These are phyloP conservation scores for Blastobotrys persicus DNA, from an alignment of 1,139 yeast species.

Conservation along the genomic window DNA sequence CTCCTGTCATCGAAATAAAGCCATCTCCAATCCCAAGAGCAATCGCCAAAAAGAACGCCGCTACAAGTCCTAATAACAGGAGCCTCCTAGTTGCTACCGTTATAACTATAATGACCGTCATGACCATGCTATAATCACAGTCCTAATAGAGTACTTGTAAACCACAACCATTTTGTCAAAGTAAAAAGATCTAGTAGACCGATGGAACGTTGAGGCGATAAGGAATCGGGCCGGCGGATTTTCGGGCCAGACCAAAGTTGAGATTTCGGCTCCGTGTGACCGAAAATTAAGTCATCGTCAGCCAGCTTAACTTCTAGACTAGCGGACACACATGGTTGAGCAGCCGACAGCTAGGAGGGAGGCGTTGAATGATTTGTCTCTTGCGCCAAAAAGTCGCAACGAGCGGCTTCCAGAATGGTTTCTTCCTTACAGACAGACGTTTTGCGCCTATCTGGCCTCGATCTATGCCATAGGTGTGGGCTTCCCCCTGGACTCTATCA, in stretches of 20 bases:
- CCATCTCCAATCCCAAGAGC: constrained; percentile 3
- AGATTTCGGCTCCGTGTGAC: background rate
- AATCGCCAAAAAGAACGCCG: constrained; percentile 3
- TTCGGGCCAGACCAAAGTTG: background rate
- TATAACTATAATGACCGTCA: background rate
- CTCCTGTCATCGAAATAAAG: background rate
- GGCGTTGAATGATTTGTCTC: constrained; percentile 14
- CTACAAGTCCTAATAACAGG: background rate
- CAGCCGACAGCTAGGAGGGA: constrained; percentile 4
- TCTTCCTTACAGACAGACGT: constrained; percentile 56
- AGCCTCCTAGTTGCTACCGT: background rate
- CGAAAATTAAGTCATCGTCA: background rate
- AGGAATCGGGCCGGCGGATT: background rate
- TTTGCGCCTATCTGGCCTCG: constrained; percentile 63
- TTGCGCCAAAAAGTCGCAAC: constrained; percentile 10
- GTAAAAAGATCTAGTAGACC: too few relatives aligned
- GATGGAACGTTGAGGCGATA: background rate
- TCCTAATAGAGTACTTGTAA: too few relatives aligned
- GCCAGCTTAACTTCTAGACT: background rate
- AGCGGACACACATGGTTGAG: background rate
- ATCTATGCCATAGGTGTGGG: constrained; percentile 69
- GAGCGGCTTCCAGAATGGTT: constrained; percentile 48
- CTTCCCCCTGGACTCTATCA: constrained; percentile 80
- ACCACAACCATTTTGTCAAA: too few relatives aligned
- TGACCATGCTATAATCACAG: background rate